Base-by-base conservation (phyloP, 768 basidiomycete species). In the Paxillus ammoniavirescens region DNA sequence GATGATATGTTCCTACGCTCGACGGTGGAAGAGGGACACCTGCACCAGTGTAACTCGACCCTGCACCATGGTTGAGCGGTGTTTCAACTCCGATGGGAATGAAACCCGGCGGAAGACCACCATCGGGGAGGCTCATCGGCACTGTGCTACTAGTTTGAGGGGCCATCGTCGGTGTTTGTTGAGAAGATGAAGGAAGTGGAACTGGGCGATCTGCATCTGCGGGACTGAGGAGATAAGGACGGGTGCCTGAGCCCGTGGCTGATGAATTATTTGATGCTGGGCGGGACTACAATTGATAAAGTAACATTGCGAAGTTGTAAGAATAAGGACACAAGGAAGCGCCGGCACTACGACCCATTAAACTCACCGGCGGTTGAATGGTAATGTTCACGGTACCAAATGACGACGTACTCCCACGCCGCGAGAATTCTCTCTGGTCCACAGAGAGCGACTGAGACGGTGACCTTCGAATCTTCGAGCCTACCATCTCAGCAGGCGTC, bases 161-260 rank as follows among this genome's bases (percentile, higher is more conserved):
- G 26, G 26, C 26, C 46, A 1, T 54, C 26, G n/a, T 38, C 4
- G 55, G 42, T 8, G 50, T 55, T 12, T 57, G 48, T 0, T 56
- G 48, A 2, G 21, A 23, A 36, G 40, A 38, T 23, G 57, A 35
- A 23, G 71, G 71, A 14, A 69, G 67, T 7, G 74, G 67, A n/a
- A 72, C 40, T 0, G 67, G 68, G n/a, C 71, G 62, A 31, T 73
- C 72, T 3, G 74, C 75, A 42, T 76, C 75, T 5, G 68, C 73
- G 41, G 73, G 72, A 47, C 73, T 75, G n/a, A 76, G 59, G 49
- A 73, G 59, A 37, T 72, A 33, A 4, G 65, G 2, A 37, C 69
- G 64, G 28, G 63, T 64, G 2, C 62, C 57, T 14, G 69, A 57
- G 3, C 43, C 51, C 8, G 65, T 64, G 4, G 61, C 30, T 42